Evolutionary conservation across 768 basidiomycete species (phyloP).

Genomic region (Podaxis sp.): DNA sequence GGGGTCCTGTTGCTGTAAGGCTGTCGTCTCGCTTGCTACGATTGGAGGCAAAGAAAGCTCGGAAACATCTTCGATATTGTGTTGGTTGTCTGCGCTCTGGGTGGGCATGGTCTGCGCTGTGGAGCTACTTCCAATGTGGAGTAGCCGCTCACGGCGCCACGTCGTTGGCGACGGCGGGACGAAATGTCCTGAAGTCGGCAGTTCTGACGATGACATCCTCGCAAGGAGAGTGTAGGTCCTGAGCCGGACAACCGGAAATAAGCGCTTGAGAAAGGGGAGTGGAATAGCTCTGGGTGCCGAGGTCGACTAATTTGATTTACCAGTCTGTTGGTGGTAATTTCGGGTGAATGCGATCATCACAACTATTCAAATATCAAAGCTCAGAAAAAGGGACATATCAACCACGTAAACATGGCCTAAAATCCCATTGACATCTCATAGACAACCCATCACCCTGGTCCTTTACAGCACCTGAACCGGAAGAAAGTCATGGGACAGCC

Average conservation of each 20-base stretch:
- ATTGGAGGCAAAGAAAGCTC: not conserved
- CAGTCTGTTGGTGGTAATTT: not conserved
- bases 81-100: not conserved
- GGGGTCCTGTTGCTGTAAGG: slow-evolving; percentile 24
- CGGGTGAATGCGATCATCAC: not conserved
- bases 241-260: not conserved
- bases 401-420: not conserved
- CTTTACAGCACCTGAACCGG: not conserved
- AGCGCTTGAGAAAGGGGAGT: not conserved
- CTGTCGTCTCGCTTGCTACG: slow-evolving; percentile 12
- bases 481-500: not conserved
- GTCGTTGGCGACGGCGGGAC: slow-evolving; percentile 47
- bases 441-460: not conserved
- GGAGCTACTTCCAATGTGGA: slow-evolving; percentile 44
- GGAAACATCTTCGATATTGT: not conserved
- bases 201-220: slow-evolving; percentile 1
- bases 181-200: slow-evolving; percentile 26
- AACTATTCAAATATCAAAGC: not conserved
- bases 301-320: not conserved
- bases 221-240: not conserved
- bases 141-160: slow-evolving; percentile 58
- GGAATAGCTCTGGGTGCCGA: not conserved
- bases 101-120: not conserved
- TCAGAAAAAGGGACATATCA: not conserved
- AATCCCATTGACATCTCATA: not conserved